These are phyloP conservation scores for Passiflora organensis DNA, from an alignment of 345 rosid genomes.

Conservation along the genomic window DNA sequence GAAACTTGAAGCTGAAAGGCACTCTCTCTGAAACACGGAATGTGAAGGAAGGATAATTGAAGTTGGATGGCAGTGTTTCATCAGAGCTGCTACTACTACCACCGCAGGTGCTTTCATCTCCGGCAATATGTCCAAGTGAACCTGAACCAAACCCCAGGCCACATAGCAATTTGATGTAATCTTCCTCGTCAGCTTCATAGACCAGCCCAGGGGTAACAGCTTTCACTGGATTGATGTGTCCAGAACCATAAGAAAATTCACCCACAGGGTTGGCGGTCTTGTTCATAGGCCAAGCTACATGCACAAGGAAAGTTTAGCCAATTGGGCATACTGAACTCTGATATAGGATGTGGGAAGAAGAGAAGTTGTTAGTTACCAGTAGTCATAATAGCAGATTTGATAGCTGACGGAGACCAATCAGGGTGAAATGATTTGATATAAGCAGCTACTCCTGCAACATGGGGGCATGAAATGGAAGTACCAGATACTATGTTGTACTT, in stretches of 20 bases:
- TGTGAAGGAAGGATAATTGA: conserved; percentile 3
- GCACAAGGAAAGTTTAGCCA: no score
- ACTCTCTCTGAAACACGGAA: not conserved
- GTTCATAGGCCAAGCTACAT: conserved; percentile 4
- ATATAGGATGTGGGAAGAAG: not conserved
- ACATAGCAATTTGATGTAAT: not conserved
- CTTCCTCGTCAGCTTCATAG: not conserved
- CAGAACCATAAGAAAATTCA: not conserved
- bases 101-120: not conserved
- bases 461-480: conserved; percentile 13
- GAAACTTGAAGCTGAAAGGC: not conserved
- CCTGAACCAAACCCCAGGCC: not conserved
- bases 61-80: not conserved
- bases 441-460: conserved; percentile 11
- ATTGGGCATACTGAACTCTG: no score
- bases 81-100: not conserved
- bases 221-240: not conserved
- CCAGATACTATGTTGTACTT: conserved; percentile 7
- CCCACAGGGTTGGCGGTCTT: not conserved
- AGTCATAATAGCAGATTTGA: conserved; percentile 11
- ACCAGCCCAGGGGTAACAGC: not conserved
- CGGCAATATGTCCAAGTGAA: not conserved
- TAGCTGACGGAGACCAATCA: conserved; percentile 12
- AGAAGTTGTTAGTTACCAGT: conserved; percentile 2
- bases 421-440: conserved; percentile 9